Percentiles rank a stretch among this genome's conserved stretches.
These are phyloP conservation scores for Primulina huaijiensis DNA, from an alignment of 257 asterid genomes.

Conservation along the genomic window DNA sequence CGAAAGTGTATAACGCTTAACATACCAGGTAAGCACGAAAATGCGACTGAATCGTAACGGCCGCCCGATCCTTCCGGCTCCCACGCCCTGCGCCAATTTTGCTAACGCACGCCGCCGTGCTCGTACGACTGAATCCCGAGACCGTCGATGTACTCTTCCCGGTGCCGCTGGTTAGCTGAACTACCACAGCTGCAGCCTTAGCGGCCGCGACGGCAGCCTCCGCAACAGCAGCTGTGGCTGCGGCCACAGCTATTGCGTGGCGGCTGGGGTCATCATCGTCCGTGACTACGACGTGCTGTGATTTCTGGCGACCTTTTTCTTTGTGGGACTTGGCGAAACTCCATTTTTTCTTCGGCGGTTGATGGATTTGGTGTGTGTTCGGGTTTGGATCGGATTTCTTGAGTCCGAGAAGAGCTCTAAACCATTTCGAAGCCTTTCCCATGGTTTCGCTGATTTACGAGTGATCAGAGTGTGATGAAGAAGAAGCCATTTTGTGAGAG, in stretches of 20 bases:
- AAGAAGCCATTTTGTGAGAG: not conserved
- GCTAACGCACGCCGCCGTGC: conserved; percentile 12
- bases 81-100: conserved; percentile 18
- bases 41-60: conserved; percentile 52
- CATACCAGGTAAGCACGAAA: conserved; percentile 61
- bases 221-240: conserved; percentile 67
- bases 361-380: conserved; percentile 26
- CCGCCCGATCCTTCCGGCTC: conserved; percentile 43
- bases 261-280: conserved; percentile 39
- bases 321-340: conserved; percentile 44
- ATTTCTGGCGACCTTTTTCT: conserved; percentile 29
- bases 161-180: conserved; percentile 52
- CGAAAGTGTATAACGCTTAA: not conserved
- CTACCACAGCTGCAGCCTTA: conserved; percentile 74
- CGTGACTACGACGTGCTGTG: conserved; percentile 10
- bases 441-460: conserved; percentile 24
- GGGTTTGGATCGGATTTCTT: conserved; percentile 37
- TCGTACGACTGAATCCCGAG: conserved; percentile 20
- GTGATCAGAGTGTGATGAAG: not conserved
- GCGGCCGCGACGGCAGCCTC: conserved; percentile 89
- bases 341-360: conserved; percentile 60
- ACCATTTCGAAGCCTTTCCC: conserved; percentile 90
- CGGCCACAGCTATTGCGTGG: conserved; percentile 70
- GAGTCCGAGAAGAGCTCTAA: conserved; percentile 72
- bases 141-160: conserved; percentile 35